phyloP scores from a whole-genome alignment of 805 yeast species.

The Metschnikowia rubicola region DNA sequence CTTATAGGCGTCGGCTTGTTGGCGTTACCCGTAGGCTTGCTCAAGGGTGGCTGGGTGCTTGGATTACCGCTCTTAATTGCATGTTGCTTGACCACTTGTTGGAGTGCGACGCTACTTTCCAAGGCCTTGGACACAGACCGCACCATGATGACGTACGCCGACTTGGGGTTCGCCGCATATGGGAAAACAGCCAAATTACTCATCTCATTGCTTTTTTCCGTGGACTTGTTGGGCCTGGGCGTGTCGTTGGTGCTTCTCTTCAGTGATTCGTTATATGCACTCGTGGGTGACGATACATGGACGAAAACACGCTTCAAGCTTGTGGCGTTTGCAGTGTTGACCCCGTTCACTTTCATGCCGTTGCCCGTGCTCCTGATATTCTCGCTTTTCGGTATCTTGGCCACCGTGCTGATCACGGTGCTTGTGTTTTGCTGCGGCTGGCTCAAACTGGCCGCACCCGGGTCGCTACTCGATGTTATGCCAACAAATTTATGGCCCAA shows the following conservation, averaged over 20 bases:
- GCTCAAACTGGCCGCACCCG: slow-evolving; percentile 59
- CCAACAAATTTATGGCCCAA: slow-evolving; percentile 67
- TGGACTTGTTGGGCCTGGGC: slow-evolving; percentile 78
- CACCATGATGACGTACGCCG: slow-evolving; percentile 31
- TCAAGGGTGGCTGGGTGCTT: slow-evolving; percentile 60
- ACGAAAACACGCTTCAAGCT: slow-evolving; percentile 54
- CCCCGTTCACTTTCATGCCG: slow-evolving; percentile 82
- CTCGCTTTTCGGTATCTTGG: slow-evolving; percentile 65
- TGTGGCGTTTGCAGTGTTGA: slow-evolving; percentile 62
- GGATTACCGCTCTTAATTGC: slow-evolving; percentile 57
- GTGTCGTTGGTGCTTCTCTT: slow-evolving; percentile 78
- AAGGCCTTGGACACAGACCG: slow-evolving; percentile 25
- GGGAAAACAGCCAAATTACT: slow-evolving; percentile 61
- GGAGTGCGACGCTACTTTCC: slow-evolving; percentile 66
- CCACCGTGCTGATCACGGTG: slow-evolving; percentile 63
- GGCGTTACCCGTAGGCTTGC: slow-evolving; percentile 63
- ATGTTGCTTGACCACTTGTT: slow-evolving; percentile 67
- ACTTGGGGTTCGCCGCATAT: slow-evolving; percentile 27
- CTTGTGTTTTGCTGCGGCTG: slow-evolving; percentile 63
- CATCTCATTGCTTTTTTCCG: slow-evolving; percentile 68
- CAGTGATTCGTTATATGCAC: slow-evolving; percentile 68
- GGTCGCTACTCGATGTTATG: slow-evolving; percentile 65
- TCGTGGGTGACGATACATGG: slow-evolving; percentile 34
- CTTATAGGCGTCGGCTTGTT: slow-evolving; percentile 67
- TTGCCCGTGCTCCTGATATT: slow-evolving; percentile 67